A percentile compares a stretch with the other conserved stretches of the same genome.
Evolutionary conservation across 164 flowering plant species (phyloP).

Genomic region (Annona cherimola): DNA sequence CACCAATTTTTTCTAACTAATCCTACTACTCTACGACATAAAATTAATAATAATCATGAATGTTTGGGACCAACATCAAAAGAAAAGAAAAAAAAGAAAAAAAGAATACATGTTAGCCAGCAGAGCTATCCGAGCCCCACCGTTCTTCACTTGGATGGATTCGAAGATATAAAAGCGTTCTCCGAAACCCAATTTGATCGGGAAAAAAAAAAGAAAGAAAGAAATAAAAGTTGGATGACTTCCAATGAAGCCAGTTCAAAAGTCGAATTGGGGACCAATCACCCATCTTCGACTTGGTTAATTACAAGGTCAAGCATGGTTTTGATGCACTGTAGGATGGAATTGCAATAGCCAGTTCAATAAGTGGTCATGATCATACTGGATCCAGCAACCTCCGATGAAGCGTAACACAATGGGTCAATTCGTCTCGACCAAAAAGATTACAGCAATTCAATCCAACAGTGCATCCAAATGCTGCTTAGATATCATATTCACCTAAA

Average conservation of each 20-base stretch:
- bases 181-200: neutral
- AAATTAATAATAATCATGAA: slow-evolving; percentile 5
- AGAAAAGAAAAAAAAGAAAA: neutral
- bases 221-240: neutral
- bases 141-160: neutral
- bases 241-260: neutral
- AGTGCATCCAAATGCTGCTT: neutral
- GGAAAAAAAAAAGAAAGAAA: no score
- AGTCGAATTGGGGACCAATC: neutral
- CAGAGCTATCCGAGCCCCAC: slow-evolving; percentile 9
- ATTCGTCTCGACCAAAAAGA: neutral
- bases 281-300: neutral
- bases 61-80: no score
- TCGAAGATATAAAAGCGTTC: neutral
- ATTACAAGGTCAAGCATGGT: neutral
- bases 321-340: neutral
- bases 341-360: neutral
- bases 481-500: neutral
- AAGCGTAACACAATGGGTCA: neutral
- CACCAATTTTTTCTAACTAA: slow-evolving; percentile 5
- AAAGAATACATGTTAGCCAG: neutral
- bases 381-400: neutral
- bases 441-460: neutral
- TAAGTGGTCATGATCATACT: neutral
- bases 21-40: no score